Evolutionary conservation across 192 early-diverging fungal genomes (phyloP).

Genomic region (Irineochytrium annulatum): DNA sequence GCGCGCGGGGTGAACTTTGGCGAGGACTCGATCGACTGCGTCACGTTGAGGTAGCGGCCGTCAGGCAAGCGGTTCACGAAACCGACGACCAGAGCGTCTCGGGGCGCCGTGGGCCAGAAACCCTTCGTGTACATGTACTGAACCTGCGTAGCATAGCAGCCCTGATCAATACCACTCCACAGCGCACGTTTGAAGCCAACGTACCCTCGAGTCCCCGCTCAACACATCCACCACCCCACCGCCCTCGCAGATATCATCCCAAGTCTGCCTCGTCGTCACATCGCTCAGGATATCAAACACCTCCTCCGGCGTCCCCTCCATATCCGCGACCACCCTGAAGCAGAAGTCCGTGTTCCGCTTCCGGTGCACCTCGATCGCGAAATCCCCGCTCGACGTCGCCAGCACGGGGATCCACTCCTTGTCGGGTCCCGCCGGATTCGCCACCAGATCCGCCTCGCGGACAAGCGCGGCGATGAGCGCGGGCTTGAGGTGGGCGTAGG

Average conservation of each 20-base stretch:
- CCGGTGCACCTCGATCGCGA: constrained; percentile 27
- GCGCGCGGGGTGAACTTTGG: constrained; percentile 14
- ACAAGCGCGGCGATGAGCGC: neutral
- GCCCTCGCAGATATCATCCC: constrained; percentile 41
- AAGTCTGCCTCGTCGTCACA: constrained; percentile 19
- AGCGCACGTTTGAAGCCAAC: neutral
- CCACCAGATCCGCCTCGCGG: neutral
- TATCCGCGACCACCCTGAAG: constrained; percentile 34
- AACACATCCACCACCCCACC: constrained; percentile 25
- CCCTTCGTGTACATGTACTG: constrained; percentile 46
- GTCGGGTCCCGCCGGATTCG: neutral
- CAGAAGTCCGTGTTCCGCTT: constrained; percentile 24
- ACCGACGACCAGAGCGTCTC: constrained; percentile 33
- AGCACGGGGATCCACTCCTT: neutral
- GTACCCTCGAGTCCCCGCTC: neutral
- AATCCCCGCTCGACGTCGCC: neutral
- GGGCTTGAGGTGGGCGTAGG: neutral
- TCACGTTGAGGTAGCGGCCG: constrained; percentile 37
- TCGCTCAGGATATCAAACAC: constrained; percentile 41
- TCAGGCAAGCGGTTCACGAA: constrained; percentile 14
- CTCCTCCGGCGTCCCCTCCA: constrained; percentile 39
- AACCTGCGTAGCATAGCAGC: neutral
- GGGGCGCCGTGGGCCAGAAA: constrained; percentile 39
- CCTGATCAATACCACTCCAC: neutral
- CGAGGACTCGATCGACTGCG: constrained; percentile 32